Base-by-base conservation (phyloP, 495 filamentous ascomycete genomes). In the Neohortaea acidophila region DNA sequence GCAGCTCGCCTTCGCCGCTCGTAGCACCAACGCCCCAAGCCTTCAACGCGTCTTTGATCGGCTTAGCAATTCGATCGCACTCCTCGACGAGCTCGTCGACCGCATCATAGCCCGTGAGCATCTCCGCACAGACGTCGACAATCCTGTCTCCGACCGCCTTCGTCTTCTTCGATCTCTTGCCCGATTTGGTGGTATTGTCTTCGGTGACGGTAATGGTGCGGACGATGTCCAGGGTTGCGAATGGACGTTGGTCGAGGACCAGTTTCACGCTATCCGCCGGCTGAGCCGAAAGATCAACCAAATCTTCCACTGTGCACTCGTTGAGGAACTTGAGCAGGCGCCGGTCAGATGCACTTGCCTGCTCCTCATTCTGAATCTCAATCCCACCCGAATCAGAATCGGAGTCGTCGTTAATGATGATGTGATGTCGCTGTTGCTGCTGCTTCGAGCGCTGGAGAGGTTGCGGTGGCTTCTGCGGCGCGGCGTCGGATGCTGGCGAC, bases 321-420 rank as follows among this genome's bases (percentile, higher is more conserved):
- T 97, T 96, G 59, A 97, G 73, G 54, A 83, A 92, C 0, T 72
- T 66, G 13, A 96, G 60, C 1, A 94, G 72, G 33, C 69, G 70
- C 4, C 38, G 40, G 17, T 79, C 70, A 74, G 31, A 21, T 32
- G 19, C 12, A 15, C 24, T 20, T 39, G 21, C 30, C 5, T 14
- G 41, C 20, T 60, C 58, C 7, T 55, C 53, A 41, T 60, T 51
- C 2, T 56, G 51, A 27, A 52, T 54, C 20, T 57, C 49, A n/a
- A 53, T 63, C 3, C 62, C 50, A 19, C 63, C 69, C 25, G 71
- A 70, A 43, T 75, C 72, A 1, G 66, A 69, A 45, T 77, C 73
- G 21, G 70, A 60, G 2, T 74, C 72, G 8, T 54, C 55, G 55
- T 59, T 43, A 8, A 47, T 39, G 41, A 43, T 29, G 5, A 50